These are phyloP conservation scores for Cyclotella cryptica DNA, from an alignment of 108 stramenopile species.

Conservation along the genomic window DNA sequence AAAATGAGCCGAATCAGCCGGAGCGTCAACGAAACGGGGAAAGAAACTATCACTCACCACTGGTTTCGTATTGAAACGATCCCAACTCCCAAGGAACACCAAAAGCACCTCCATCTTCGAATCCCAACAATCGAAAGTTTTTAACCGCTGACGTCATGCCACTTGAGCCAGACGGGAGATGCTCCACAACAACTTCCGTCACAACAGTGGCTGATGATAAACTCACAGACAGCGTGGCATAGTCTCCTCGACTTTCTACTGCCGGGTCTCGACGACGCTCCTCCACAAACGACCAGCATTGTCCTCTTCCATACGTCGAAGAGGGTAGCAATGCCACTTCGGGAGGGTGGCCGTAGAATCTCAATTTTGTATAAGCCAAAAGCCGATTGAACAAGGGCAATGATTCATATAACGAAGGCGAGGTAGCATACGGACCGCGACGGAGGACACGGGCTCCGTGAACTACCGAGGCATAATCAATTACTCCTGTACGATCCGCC, in stretches of 20 bases:
- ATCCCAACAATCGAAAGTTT: slow-evolving; percentile 71
- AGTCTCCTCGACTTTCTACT: slow-evolving; percentile 59
- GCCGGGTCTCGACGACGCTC: slow-evolving; percentile 24
- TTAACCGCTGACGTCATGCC: slow-evolving; percentile 53
- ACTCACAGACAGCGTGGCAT: slow-evolving; percentile 70
- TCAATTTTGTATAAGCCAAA: slow-evolving; percentile 54
- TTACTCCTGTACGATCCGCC: slow-evolving; percentile 72
- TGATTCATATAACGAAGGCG: slow-evolving; percentile 67
- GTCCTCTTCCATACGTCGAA: slow-evolving; percentile 61
- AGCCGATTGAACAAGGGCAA: slow-evolving; percentile 77
- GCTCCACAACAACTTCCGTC: slow-evolving; percentile 68
- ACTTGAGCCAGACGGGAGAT: slow-evolving; percentile 54
- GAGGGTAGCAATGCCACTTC: slow-evolving; percentile 81
- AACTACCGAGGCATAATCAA: slow-evolving; percentile 70
- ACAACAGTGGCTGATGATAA: slow-evolving; percentile 59
- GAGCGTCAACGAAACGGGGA: slow-evolving; percentile 4
- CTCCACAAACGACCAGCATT: slow-evolving; percentile 84
- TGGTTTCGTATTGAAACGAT: slow-evolving; percentile 52
- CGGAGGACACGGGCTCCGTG: slow-evolving; percentile 70
- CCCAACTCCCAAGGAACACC: slow-evolving; percentile 68
- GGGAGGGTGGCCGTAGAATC: slow-evolving; percentile 85
- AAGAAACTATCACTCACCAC: slow-evolving; percentile 17
- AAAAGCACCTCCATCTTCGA: slow-evolving; percentile 62
- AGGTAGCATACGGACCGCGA: slow-evolving; percentile 65
- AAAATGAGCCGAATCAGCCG: slow-evolving; percentile 12